Percentiles rank a stretch among this genome's conserved stretches.
Evolutionary conservation across 2,329 filamentous ascomycete genomes (phyloP).

Genomic region (Aureobasidium subglaciale): DNA sequence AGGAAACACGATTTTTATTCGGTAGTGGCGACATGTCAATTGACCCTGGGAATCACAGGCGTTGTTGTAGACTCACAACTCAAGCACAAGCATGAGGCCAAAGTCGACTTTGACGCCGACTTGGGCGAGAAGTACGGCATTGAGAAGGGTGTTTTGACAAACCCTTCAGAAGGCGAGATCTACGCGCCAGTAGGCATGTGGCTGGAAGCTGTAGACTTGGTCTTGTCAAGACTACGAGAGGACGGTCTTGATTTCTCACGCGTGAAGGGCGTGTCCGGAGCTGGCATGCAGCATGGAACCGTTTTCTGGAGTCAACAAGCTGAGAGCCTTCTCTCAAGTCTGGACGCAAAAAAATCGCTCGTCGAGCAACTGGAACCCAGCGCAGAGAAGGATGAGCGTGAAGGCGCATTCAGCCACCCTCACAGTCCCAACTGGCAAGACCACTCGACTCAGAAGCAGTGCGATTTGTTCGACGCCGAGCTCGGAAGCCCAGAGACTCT

Average conservation of each 20-base stretch:
- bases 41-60: slow-evolving; percentile 40
- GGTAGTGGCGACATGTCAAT: neutral
- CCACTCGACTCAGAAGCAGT: slow-evolving; percentile 86
- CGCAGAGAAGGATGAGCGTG: slow-evolving; percentile 31
- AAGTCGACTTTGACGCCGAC: slow-evolving; percentile 91
- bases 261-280: slow-evolving; percentile 78
- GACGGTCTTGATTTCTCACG: slow-evolving; percentile 64
- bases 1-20: slow-evolving; percentile 15
- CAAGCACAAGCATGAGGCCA: slow-evolving; percentile 73
- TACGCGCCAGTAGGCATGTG: slow-evolving; percentile 91
- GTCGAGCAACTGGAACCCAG: slow-evolving; percentile 59
- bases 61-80: slow-evolving; percentile 80
- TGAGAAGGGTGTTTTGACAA: slow-evolving; percentile 79
- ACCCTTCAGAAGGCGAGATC: slow-evolving; percentile 77
- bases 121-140: slow-evolving; percentile 60
- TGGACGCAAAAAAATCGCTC: slow-evolving; percentile 57
- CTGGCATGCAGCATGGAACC: slow-evolving; percentile 95
- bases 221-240: slow-evolving; percentile 64
- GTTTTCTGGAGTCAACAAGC: slow-evolving; percentile 81
- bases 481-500: slow-evolving; percentile 62
- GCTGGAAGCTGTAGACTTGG: slow-evolving; percentile 85
- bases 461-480: slow-evolving; percentile 73
- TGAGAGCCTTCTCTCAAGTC: slow-evolving; percentile 52
- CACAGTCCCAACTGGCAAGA: slow-evolving; percentile 98
- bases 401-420: slow-evolving; percentile 68